Base-by-base conservation (phyloP, 108 stramenopile species). In the Discostella pseudostelligera region DNA sequence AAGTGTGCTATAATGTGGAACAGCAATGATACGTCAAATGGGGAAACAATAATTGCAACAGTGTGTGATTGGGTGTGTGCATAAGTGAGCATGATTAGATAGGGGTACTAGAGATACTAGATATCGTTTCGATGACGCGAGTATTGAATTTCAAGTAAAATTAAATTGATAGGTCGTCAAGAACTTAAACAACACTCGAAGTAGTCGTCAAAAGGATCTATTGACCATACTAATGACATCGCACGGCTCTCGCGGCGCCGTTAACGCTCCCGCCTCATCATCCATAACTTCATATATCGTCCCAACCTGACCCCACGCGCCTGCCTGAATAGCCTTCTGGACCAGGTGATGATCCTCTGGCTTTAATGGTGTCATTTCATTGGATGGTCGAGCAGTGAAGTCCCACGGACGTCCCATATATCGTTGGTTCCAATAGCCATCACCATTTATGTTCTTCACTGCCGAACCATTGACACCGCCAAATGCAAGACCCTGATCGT, bases 391-490 rank as follows among this genome's bases (percentile, higher is more conserved):
- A 7, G 83, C 76, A 28, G 49, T 53, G 19, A 76, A 72, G 44
- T 80, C 76, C 79, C 79, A 83, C 0, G 63, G 50, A 12, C 80
- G 50, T 11, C 83, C 83, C 51, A 80, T 62, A 32, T 69, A 78
- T 65, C 79, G 37, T 61, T 78, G 76, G 26, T 67, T 75, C 62
- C 61, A 70, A 49, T 78, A 83, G 14, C 83, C 83, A 47, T 83
- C 83, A 39, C 83, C 83, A 11, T 62, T 45, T 21, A 82, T 71
- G 37, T 79, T 69, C 39, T 61, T 67, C 0, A 81, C 66, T 1
- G 84, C 68, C 9, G 45, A 28, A 22, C 84, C 84, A 65, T 82
- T 81, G 36, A 85, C 61, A 11, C 84, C 84, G 8, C 84, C 84
- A 57, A 80, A 85, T 8, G 84, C 84, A 20, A 85, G 48, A 32